Conservation (phyloP, 2,329 filamentous ascomycete genomes). For the Aspergillus udagawae region DNA sequence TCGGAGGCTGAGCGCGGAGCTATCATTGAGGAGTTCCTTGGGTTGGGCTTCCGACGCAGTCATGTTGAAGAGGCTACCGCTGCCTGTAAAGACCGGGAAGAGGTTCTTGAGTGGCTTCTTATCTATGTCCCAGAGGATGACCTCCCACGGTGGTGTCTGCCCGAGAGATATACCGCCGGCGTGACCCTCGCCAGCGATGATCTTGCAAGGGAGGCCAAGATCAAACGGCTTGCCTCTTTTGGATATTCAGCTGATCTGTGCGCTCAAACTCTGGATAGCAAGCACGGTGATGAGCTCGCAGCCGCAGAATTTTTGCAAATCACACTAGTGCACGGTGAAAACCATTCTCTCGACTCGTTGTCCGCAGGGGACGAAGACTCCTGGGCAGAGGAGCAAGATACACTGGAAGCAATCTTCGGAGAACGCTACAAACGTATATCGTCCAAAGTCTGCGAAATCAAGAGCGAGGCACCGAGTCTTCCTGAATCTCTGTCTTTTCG, state of each 20-base stretch:
- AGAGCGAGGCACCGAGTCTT: constrained; percentile 51
- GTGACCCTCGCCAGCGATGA: constrained; percentile 81
- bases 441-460: constrained; percentile 65
- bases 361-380: constrained; percentile 45
- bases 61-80: constrained; percentile 84
- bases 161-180: constrained; percentile 86
- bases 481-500: constrained; percentile 53
- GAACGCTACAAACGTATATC: constrained; percentile 63
- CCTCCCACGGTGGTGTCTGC: constrained; percentile 85
- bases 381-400: constrained; percentile 83
- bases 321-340: constrained; percentile 54
- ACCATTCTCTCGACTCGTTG: constrained; percentile 9
- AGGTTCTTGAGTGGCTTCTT: constrained; percentile 91
- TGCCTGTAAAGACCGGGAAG: constrained; percentile 86
- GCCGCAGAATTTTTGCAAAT: constrained; percentile 78
- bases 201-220: constrained; percentile 72
- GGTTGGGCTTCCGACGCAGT: constrained; percentile 81
- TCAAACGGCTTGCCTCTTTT: constrained; percentile 74
- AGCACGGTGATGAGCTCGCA: constrained; percentile 66
- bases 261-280: constrained; percentile 68
- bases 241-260: constrained; percentile 86
- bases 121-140: constrained; percentile 98
- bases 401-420: constrained; percentile 80
- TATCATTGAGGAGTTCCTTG: constrained; percentile 69
- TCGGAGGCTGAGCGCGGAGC: constrained; percentile 51